Conservation (phyloP, 345 rosid genomes). For the Psidium guajava region DNA sequence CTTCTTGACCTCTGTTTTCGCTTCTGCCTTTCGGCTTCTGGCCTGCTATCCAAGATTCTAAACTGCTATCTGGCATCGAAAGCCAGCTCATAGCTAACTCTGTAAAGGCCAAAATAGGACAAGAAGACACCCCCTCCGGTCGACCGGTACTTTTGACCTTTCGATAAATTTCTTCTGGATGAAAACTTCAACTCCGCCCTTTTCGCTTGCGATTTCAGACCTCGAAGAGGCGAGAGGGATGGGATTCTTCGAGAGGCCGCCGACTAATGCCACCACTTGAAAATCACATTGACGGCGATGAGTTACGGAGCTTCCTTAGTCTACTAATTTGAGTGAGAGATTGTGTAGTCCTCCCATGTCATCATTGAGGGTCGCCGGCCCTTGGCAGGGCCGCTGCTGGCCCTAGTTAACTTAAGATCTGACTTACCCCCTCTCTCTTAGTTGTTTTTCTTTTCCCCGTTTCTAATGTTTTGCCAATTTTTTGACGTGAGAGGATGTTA, state of each 20-base stretch:
- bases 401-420: not conserved
- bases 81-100: not conserved
- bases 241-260: not conserved
- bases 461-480: not conserved
- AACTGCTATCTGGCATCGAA: not conserved
- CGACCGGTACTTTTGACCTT: not conserved
- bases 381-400: accelerated
- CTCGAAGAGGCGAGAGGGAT: not conserved
- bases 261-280: too few relatives aligned
- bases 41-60: not conserved
- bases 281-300: too few relatives aligned
- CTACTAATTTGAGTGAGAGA: not conserved
- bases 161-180: too few relatives aligned
- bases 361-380: too few relatives aligned
- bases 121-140: not conserved
- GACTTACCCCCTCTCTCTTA: not conserved
- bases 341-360: not conserved
- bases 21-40: not conserved
- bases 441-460: accelerated
- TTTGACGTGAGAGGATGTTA: accelerated
- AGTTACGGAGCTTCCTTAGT: not conserved
- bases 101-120: not conserved
- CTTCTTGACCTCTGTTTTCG: not conserved
- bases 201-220: not conserved
- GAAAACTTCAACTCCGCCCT: not conserved